phyloP scores from a whole-genome alignment of 2,329 filamentous ascomycete genomes.

The Sclerotinia subarctica region DNA sequence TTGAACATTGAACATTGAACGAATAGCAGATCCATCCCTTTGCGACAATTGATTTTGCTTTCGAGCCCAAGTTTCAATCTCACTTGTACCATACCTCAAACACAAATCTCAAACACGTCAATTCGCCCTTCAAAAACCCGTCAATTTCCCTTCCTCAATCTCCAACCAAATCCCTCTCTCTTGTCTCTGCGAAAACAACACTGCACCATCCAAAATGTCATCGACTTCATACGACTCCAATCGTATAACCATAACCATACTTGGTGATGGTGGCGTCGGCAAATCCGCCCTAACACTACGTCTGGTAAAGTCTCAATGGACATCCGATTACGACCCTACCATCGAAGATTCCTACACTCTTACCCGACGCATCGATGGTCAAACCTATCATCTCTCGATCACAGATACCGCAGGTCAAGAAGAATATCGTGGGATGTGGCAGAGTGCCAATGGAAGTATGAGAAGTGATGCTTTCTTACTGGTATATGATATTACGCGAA shows the following conservation, averaged over 20 bases:
- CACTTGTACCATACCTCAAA: constrained; percentile 1
- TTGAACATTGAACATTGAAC: background rate
- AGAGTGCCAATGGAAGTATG: constrained; percentile 59
- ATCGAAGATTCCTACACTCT: constrained; percentile 85
- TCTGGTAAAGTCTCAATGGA: constrained; percentile 80
- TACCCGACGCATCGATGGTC: constrained; percentile 74
- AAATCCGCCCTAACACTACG: constrained; percentile 84
- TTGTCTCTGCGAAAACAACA: background rate
- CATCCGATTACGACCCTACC: constrained; percentile 75
- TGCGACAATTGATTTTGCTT: background rate
- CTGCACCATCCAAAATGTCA: background rate
- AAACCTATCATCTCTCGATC: constrained; percentile 71
- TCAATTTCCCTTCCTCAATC: background rate
- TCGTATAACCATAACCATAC: constrained; percentile 71
- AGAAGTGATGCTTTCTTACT: constrained; percentile 79
- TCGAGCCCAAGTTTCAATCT: background rate
- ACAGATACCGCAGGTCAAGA: constrained; percentile 88
- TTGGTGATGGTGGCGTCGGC: constrained; percentile 79
- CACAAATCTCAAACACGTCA: background rate
- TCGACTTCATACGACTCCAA: constrained; percentile 20
- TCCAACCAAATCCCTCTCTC: background rate
- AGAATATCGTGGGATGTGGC: constrained; percentile 87
- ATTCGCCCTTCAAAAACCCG: background rate
- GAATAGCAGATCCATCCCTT: background rate
- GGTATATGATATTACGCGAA: constrained; percentile 81